phyloP scores from a whole-genome alignment of 139 green algal genomes.

The Tetratostichococcus sp. region DNA sequence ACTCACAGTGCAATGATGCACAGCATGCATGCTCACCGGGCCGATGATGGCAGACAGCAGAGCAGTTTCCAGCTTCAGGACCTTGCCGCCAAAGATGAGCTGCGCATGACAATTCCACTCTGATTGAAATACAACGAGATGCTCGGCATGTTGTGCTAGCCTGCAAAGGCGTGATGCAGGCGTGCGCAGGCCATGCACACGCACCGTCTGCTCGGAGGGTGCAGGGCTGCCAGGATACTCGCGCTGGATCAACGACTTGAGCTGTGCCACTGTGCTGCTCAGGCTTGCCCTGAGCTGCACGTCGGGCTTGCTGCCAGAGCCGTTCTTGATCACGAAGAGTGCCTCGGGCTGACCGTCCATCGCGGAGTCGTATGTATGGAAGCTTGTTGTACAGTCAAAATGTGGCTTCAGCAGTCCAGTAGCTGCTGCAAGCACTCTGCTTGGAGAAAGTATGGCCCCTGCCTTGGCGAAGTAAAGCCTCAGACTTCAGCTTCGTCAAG shows the following conservation, averaged over 20 bases:
- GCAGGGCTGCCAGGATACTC: slow-evolving; percentile 20
- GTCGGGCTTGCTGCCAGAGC: not conserved
- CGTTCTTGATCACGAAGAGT: not conserved
- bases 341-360: not conserved
- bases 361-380: too few species aligned
- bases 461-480: too few species aligned
- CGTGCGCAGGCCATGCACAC: not conserved
- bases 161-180: too few species aligned
- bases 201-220: slow-evolving; percentile 24
- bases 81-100: slow-evolving; percentile 62
- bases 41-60: slow-evolving; percentile 17
- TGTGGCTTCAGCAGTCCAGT: too few species aligned
- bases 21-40: slow-evolving; percentile 7
- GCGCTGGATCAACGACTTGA: slow-evolving; percentile 18
- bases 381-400: not conserved
- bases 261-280: slow-evolving; percentile 11
- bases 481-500: too few species aligned
- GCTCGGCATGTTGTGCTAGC: too few species aligned
- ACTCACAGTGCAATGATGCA: too few species aligned
- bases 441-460: too few species aligned
- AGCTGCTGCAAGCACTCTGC: too few species aligned
- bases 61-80: slow-evolving; percentile 46
- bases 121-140: too few species aligned
- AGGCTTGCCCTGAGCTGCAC: not conserved
- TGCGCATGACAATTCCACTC: slow-evolving; percentile 16